phyloP scores from a whole-genome alignment of 1,139 yeast genomes.

The Saccharomyces hybrid region DNA sequence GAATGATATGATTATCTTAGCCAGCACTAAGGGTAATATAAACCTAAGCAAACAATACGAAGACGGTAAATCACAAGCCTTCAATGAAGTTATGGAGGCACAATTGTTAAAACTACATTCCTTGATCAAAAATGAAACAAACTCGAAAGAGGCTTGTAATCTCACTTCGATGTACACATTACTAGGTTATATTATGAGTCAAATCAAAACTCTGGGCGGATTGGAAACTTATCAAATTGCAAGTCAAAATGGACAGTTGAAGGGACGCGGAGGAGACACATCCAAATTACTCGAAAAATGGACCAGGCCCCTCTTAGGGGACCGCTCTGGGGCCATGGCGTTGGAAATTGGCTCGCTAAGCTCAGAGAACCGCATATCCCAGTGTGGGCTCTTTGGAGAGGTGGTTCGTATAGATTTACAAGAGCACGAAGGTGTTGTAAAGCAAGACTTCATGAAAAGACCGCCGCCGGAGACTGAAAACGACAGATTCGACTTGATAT shows the following conservation, averaged over 20 bases:
- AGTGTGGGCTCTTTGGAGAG: slow-evolving; percentile 39
- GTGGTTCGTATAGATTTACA: slow-evolving; percentile 63
- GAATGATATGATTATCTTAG: slow-evolving; percentile 26
- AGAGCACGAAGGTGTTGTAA: slow-evolving; percentile 50
- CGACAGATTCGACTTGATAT: slow-evolving; percentile 55
- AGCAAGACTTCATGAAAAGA: slow-evolving; percentile 80
- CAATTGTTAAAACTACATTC: slow-evolving; percentile 9
- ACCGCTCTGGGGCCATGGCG: slow-evolving; percentile 32
- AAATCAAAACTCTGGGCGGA: slow-evolving; percentile 59
- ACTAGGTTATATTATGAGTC: slow-evolving; percentile 52
- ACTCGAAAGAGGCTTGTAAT: slow-evolving; percentile 1
- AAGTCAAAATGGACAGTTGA: slow-evolving; percentile 74
- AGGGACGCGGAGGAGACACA: slow-evolving; percentile 81
- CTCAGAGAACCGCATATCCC: slow-evolving; percentile 61
- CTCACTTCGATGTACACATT: slow-evolving; percentile 10
- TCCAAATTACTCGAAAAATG: slow-evolving; percentile 68
- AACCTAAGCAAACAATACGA: background rate
- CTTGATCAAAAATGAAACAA: slow-evolving; percentile 8
- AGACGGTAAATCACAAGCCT: background rate
- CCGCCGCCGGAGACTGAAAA: slow-evolving; percentile 44
- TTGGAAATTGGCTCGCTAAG: slow-evolving; percentile 81
- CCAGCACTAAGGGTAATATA: background rate
- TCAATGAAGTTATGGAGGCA: slow-evolving; percentile 10
- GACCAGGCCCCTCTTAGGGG: slow-evolving; percentile 35
- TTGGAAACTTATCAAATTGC: slow-evolving; percentile 75